phyloP scores from a whole-genome alignment of 192 early-diverging fungal species.

The Lunasporangiospora selenospora region DNA sequence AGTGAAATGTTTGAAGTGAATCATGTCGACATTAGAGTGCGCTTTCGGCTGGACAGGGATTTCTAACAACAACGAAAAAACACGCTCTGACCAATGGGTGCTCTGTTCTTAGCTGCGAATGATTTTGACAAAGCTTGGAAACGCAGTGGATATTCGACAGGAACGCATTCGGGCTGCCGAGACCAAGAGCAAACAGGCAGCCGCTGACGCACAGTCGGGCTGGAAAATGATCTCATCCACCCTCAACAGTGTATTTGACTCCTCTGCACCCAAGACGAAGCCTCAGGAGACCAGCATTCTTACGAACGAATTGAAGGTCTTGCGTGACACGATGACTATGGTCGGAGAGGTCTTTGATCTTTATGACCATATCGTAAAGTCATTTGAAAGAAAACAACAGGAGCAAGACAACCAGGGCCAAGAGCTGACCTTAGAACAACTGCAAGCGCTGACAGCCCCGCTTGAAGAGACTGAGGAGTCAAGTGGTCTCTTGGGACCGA shows the following conservation, averaged over 20 bases:
- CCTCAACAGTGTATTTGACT: slow-evolving; percentile 12
- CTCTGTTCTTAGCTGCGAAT: slow-evolving; percentile 22
- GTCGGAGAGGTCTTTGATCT: slow-evolving; percentile 44
- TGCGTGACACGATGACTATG: slow-evolving; percentile 22
- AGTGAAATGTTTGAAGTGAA: neutral
- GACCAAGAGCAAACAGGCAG: slow-evolving; percentile 20
- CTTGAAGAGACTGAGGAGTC: slow-evolving; percentile 18
- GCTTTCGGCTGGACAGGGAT: too few species aligned
- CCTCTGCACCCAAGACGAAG: slow-evolving; percentile 15
- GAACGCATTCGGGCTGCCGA: slow-evolving; percentile 14
- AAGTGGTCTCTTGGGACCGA: slow-evolving; percentile 7
- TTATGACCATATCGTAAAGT: slow-evolving; percentile 12
- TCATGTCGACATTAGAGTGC: too few species aligned
- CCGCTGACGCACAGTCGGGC: neutral
- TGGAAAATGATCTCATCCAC: neutral
- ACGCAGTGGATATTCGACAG: slow-evolving; percentile 31
- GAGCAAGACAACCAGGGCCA: slow-evolving; percentile 7
- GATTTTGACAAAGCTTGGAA: slow-evolving; percentile 41
- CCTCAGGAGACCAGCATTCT: slow-evolving; percentile 11
- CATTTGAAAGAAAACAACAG: slow-evolving; percentile 42
- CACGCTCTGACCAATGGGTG: too few species aligned
- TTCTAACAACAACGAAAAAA: too few species aligned
- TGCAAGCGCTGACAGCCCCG: slow-evolving; percentile 25
- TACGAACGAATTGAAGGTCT: slow-evolving; percentile 12
- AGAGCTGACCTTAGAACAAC: slow-evolving; percentile 22